Base-by-base conservation (phyloP, 345 rosid species). In the Populus euphratica region DNA sequence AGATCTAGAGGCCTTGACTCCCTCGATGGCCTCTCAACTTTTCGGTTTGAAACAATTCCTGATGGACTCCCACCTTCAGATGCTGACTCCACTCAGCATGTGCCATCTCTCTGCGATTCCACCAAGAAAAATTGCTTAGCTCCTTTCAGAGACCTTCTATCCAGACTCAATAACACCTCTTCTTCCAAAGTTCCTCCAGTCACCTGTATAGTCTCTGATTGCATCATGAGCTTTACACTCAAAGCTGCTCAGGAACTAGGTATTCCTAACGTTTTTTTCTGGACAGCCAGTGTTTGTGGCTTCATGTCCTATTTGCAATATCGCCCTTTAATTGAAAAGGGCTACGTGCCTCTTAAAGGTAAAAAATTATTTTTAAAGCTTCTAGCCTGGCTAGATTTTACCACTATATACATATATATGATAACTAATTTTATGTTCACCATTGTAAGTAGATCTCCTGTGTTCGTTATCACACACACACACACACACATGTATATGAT, bases 211-310 rank as follows among this genome's bases (percentile, higher is more conserved):
- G 36, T 77, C 44, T 77, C 74, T 5, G 79, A 77, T 29, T 5
- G 69, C 14, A 10, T 69, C 56, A 77, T 77, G 79, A 69, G 31
- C 61, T 77, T 77, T 20, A 69, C 79, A 4, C 73, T 77, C 38
- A 11, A 69, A 3, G 79, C 69, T 18, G 33, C 74, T 29, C 54
- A 13, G 8, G 74, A 77, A 41, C 27, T 56, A 0, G 59, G 73
- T 18, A 41, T 77, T 29, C 79, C 61, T 61, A n/a, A 39, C 2
- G 68, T 77, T 20, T 25, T 69, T 16, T 69, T 68, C 36, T 77
- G 79, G 79, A 69, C 74, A 1, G 65, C 79, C 41, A 76, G 79
- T 20, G 79, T 25, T 11, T 76, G 68, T 41, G 73, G 73, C 23
- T 76, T 56, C 66, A 10, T 69, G 66, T 73, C 41, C 5, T 69